Conservation (phyloP, 2,329 filamentous ascomycete genomes). For the Pseudogymnoascus sp. region DNA sequence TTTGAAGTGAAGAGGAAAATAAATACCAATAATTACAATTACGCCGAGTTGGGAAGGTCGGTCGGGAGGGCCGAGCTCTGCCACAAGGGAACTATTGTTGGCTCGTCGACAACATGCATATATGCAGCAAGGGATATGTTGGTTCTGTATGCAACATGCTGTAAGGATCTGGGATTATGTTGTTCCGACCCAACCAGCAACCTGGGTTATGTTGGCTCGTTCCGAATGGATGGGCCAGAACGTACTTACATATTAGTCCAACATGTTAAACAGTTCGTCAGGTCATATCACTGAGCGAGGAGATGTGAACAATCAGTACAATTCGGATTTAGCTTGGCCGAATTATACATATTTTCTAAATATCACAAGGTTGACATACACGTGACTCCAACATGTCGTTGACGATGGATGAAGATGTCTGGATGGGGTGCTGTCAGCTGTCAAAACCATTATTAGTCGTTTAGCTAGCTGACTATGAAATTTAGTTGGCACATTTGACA, state of each 20-base stretch:
- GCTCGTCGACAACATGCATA: background rate
- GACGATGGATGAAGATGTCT: background rate
- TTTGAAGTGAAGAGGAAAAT: background rate
- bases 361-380: background rate
- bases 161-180: background rate
- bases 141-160: background rate
- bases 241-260: background rate
- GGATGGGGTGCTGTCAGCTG: background rate
- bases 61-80: background rate
- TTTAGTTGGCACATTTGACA: background rate
- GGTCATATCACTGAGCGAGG: background rate
- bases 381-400: background rate
- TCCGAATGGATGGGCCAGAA: background rate
- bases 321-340: background rate
- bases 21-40: background rate
- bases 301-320: background rate
- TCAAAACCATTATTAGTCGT: background rate
- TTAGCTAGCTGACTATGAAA: background rate
- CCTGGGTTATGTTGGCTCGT: background rate
- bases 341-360: background rate
- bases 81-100: background rate
- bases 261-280: background rate
- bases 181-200: background rate
- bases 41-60: background rate
- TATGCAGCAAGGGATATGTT: background rate